A percentile compares a stretch with the other conserved stretches of the same genome.
phyloP scores from a whole-genome alignment of 2,329 filamentous ascomycete species.

The Cryphonectria japonica region DNA sequence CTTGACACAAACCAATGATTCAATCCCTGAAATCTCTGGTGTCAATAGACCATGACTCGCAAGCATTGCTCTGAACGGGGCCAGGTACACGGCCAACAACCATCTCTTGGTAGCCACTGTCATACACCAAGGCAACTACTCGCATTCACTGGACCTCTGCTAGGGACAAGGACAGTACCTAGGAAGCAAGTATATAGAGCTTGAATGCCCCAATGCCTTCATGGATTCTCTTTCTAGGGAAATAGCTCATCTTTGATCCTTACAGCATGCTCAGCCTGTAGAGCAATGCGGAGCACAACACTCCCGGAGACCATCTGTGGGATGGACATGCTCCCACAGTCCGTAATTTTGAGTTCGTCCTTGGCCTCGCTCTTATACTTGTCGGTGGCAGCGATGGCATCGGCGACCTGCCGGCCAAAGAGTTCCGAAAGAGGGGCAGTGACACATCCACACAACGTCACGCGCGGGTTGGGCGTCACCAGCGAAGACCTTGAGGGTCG shows the following conservation, averaged over 20 bases:
- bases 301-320: not conserved
- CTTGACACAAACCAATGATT: no score
- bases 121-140: no score
- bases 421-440: not conserved
- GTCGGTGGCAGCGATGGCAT: not conserved
- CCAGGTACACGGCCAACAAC: not conserved
- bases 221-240: not conserved
- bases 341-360: not conserved
- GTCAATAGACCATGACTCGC: not conserved
- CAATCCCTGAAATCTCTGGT: no score
- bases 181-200: not conserved
- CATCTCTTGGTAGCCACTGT: not conserved
- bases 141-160: not conserved
- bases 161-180: not conserved
- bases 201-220: not conserved
- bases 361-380: not conserved
- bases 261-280: not conserved
- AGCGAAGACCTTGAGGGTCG: no score
- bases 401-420: not conserved
- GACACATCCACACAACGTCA: not conserved
- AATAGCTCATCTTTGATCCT: not conserved
- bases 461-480: not conserved
- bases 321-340: not conserved
- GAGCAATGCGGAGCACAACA: not conserved
- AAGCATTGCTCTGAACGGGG: not conserved